A percentile compares a stretch with the other conserved stretches of the same genome.
These are phyloP conservation scores for Yamadazyma ubonensis DNA, from an alignment of 805 yeast species.

Conservation along the genomic window DNA sequence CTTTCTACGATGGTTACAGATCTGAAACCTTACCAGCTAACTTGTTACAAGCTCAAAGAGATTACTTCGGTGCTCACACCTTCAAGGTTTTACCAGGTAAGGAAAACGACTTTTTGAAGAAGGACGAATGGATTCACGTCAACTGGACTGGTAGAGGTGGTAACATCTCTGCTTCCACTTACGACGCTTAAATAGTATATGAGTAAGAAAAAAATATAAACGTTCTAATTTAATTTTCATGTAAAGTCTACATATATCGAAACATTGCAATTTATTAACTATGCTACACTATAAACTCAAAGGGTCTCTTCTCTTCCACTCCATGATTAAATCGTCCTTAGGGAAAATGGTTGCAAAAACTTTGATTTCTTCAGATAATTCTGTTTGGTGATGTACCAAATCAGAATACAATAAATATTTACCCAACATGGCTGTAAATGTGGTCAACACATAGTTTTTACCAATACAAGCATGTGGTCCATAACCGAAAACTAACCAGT, in stretches of 20 bases:
- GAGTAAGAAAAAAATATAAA: not conserved
- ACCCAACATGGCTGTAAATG: slow-evolving; percentile 87
- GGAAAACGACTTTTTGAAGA: slow-evolving; percentile 78
- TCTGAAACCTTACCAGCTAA: slow-evolving; percentile 94
- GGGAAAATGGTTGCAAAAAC: slow-evolving; percentile 99
- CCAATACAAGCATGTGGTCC: slow-evolving; percentile 98
- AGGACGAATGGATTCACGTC: slow-evolving; percentile 75
- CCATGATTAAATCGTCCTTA: slow-evolving; percentile 83
- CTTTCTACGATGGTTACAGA: slow-evolving; percentile 99
- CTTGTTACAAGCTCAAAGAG: slow-evolving; percentile 99
- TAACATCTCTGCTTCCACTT: slow-evolving; percentile 91
- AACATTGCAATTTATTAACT: not conserved
- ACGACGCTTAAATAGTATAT: slow-evolving; percentile 63
- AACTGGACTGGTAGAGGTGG: slow-evolving; percentile 99
- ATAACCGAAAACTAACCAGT: slow-evolving; percentile 96
- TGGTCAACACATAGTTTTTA: slow-evolving; percentile 87
- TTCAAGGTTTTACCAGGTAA: slow-evolving; percentile 89
- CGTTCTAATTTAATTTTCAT: no score
- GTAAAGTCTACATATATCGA: no score
- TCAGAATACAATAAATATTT: slow-evolving; percentile 82
- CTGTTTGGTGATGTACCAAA: slow-evolving; percentile 79
- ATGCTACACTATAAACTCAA: slow-evolving; percentile 5
- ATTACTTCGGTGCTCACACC: slow-evolving; percentile 99
- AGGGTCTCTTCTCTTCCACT: slow-evolving; percentile 69
- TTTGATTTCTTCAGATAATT: slow-evolving; percentile 83